These are phyloP conservation scores for Warburgia ugandensis DNA, from an alignment of 164 flowering plant species.

Conservation along the genomic window DNA sequence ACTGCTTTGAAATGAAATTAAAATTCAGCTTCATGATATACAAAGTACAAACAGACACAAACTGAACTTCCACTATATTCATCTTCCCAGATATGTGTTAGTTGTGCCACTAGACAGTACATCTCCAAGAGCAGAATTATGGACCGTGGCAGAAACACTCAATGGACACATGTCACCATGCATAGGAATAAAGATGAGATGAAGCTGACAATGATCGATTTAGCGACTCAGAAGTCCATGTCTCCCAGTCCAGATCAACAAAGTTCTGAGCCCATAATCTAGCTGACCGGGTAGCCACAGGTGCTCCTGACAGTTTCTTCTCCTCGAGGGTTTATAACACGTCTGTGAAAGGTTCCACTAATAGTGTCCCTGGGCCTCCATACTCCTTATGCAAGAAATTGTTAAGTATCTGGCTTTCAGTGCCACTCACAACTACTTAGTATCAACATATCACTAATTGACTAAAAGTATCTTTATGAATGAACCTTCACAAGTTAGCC, in stretches of 20 bases:
- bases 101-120: not conserved
- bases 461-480: not conserved
- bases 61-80: too few relatives aligned
- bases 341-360: conserved; percentile 81
- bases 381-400: conserved; percentile 50
- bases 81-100: not conserved
- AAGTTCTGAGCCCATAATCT: conserved; percentile 74
- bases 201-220: conserved; percentile 8
- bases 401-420: conserved; percentile 47
- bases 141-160: not conserved
- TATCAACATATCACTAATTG: not conserved
- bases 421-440: not conserved
- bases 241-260: conserved; percentile 67
- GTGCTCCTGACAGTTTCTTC: conserved; percentile 58
- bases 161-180: not conserved
- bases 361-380: conserved; percentile 78
- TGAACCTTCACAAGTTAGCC: not conserved
- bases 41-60: too few relatives aligned
- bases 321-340: conserved; percentile 65
- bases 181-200: not conserved
- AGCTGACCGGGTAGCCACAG: conserved; percentile 61
- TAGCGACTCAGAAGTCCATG: conserved; percentile 35
- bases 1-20: not conserved
- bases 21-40: not conserved
- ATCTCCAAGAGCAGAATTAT: not conserved